phyloP scores from a whole-genome alignment of 176 grass and related monocot species.

The Triticum urartu region DNA sequence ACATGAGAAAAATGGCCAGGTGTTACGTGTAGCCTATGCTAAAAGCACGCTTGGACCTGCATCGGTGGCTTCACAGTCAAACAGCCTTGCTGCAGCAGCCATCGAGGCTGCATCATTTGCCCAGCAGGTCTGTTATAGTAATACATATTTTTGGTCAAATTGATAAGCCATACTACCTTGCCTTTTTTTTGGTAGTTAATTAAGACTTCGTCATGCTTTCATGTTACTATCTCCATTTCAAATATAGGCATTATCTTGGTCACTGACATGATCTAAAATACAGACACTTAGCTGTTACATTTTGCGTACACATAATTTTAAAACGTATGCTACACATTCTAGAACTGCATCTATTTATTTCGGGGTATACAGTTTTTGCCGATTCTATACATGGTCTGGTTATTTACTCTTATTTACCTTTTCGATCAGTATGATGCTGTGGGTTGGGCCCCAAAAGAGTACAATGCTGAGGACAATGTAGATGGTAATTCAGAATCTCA shows the following conservation, averaged over 20 bases:
- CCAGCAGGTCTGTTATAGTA: constrained; percentile 65
- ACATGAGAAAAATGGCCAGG: constrained; percentile 92
- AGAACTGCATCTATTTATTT: background rate
- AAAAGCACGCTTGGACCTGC: constrained; percentile 91
- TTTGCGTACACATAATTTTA: background rate
- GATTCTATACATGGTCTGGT: background rate
- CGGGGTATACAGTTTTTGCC: constrained; percentile 13
- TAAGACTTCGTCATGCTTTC: background rate
- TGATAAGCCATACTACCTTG: background rate
- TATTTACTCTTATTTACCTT: constrained; percentile 19
- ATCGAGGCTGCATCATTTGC: constrained; percentile 99
- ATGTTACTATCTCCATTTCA: background rate
- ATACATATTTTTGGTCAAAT: background rate
- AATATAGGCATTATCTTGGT: background rate
- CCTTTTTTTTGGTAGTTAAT: background rate
- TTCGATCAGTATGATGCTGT: constrained; percentile 84
- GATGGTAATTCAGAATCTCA: constrained; percentile 43
- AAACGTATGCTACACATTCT: background rate
- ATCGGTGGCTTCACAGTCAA: constrained; percentile 70
- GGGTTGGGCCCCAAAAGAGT: constrained; percentile 94
- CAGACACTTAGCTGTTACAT: background rate
- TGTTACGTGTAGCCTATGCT: constrained; percentile 91
- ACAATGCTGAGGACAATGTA: constrained; percentile 78
- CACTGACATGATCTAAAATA: background rate
- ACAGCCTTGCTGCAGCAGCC: constrained; percentile 87